These are phyloP conservation scores for Leucosporidium scottii DNA, from an alignment of 768 basidiomycete species.

Conservation along the genomic window DNA sequence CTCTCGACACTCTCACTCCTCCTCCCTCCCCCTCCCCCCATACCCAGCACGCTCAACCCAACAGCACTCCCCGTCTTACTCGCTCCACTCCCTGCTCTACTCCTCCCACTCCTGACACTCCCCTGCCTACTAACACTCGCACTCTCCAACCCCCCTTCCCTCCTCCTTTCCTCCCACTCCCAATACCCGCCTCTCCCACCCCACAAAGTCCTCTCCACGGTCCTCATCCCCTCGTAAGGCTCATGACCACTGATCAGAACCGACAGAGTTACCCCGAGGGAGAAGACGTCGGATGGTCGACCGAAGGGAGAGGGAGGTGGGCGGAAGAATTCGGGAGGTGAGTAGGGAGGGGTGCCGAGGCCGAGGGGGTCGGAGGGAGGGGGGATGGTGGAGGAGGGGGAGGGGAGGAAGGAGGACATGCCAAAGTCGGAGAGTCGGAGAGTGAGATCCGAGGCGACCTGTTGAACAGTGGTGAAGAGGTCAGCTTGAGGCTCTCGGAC, in stretches of 20 bases:
- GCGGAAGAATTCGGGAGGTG: slow-evolving; percentile 45
- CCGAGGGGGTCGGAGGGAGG: slow-evolving; percentile 43
- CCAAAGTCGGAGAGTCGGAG: slow-evolving; percentile 47
- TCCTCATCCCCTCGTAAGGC: slow-evolving; percentile 42
- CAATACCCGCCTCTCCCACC: slow-evolving; percentile 43
- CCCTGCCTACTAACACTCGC: slow-evolving; percentile 1
- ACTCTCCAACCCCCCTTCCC: slow-evolving; percentile 22
- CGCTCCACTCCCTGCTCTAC: slow-evolving; percentile 5
- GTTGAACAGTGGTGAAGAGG: background rate
- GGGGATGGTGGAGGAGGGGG: slow-evolving; percentile 39
- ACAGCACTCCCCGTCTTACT: background rate
- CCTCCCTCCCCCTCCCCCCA: background rate
- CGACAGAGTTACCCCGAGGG: slow-evolving; percentile 45
- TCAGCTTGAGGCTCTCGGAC: background rate
- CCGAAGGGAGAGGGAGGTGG: slow-evolving; percentile 41
- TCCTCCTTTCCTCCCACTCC: slow-evolving; percentile 43
- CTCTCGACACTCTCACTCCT: slow-evolving; percentile 16
- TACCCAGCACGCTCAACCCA: background rate
- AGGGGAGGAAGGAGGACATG: slow-evolving; percentile 43
- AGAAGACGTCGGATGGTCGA: slow-evolving; percentile 46
- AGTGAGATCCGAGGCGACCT: slow-evolving; percentile 39
- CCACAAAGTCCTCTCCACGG: slow-evolving; percentile 44
- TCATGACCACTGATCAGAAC: slow-evolving; percentile 44
- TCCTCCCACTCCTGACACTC: slow-evolving; percentile 12
- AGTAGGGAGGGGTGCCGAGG: slow-evolving; percentile 46